Base-by-base conservation (phyloP, 2,329 filamentous ascomycete species). In the Talaromyces sp. region DNA sequence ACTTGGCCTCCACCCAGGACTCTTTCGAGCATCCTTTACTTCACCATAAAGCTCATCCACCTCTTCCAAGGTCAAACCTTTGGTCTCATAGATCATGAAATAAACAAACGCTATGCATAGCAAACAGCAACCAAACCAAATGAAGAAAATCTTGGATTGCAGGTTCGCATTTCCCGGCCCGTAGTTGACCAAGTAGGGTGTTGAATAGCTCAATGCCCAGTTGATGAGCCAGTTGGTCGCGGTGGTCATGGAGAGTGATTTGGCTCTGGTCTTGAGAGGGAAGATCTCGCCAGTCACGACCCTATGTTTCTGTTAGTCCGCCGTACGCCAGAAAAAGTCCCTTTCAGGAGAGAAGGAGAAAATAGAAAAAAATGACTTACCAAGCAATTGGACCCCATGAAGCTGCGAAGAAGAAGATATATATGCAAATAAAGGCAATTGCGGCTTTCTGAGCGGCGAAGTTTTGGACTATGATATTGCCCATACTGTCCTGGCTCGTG, bases 61-160 rank as follows among this genome's bases (percentile, higher is more conserved):
- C 73, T 95, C 83, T 73, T 96, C 91, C 25, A 95, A 82, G 0
- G 83, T 85, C 13, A 92, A 80, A 13, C 89, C 89, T 80, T 95
- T 95, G 58, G 91, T 96, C 78, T 94, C 91, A 69, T 92, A 93
- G 68, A 95, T 85, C 75, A 85, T 84, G 71, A 88, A 87, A 69
- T 84, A 89, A n/a, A 76, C 73, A 54, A 77, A 77, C 35, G 73
- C 52, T 60, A 76, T 74, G 63, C 80, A 82, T 62, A 83, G 69
- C 63, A 78, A 77, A 73, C 82, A 84, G 67, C 80, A 81, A 31
- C 75, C 75, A 54, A 80, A 80, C 81, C 81, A 84, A 67, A 84
- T 77, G 72, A 83, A 84, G 73, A 84, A 84, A 28, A 84, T 80
- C 65, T 81, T 80, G 61, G 78, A 76, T 59, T 78, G 73, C 5